phyloP scores from a whole-genome alignment of 2,329 filamentous ascomycete species.

The Colletotrichum destructivum region DNA sequence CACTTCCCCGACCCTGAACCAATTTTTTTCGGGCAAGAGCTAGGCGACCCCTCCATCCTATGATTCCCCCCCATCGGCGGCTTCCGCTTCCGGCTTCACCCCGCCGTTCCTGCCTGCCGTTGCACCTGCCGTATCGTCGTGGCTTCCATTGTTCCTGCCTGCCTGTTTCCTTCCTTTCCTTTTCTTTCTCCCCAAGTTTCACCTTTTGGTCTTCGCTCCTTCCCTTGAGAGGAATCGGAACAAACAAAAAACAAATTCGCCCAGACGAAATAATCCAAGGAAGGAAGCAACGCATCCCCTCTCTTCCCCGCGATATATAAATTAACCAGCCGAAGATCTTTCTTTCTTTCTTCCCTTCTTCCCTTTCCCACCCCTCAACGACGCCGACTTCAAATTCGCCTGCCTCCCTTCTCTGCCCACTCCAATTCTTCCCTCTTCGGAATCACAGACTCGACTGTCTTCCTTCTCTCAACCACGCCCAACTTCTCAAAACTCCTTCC shows the following conservation, averaged over 20 bases:
- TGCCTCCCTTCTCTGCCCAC: neutral
- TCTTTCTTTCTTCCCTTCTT: conserved; percentile 21
- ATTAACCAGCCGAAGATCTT: no score
- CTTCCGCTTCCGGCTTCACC: conserved; percentile 32
- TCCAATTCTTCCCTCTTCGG: neutral
- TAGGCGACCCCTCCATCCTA: conserved; percentile 21
- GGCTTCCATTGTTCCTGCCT: conserved; percentile 1
- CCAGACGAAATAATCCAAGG: no score
- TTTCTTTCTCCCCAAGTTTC: conserved; percentile 23
- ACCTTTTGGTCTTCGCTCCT: conserved; percentile 6
- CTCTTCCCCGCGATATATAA: no score
- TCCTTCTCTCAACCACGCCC: neutral
- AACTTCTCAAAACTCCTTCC: neutral
- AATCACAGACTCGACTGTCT: neutral
- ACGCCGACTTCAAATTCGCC: neutral
- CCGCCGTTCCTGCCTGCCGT: conserved; percentile 29
- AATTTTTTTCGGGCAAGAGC: conserved; percentile 26
- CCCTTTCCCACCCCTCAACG: neutral
- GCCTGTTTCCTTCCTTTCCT: no score
- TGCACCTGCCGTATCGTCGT: neutral
- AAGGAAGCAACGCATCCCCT: no score
- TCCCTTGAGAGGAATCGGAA: no score
- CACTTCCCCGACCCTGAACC: conserved; percentile 22
- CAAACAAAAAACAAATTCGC: no score
- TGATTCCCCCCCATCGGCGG: conserved; percentile 12